Base-by-base conservation (phyloP, 345 rosid genomes). In the Zanthoxylum bungeanum region DNA sequence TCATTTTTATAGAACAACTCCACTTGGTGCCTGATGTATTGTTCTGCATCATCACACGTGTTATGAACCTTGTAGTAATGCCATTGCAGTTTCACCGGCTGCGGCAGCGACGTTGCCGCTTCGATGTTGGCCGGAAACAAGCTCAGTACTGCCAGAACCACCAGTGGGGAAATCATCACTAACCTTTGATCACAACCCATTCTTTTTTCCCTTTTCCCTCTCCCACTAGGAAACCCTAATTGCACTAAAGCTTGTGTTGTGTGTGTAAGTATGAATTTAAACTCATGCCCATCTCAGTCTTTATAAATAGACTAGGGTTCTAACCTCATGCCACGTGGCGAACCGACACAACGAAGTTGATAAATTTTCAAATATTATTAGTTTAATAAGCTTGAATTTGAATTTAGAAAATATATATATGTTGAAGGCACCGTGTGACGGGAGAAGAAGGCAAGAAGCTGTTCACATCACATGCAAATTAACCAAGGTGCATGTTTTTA, bases 1-100 rank as follows among this genome's bases (percentile, higher is more conserved):
- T 87, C 98, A 0, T 55, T 6, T 22, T 79, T n/a, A 74, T 82
- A 88, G 52, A 71, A 53, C 34, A 0, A 0, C 46, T 69, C 55
- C 6, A 90, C 87, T 78, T 90, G 86, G 53, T 81, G 79, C 74
- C 65, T 85, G 3, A 90, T 66, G 59, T 60, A 86, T 39, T 16
- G 73, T 77, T 92, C 96, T 0, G 90, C 94, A 4, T 89, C 64
- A 2, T 30, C 68, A 63, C 98, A 93, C 0, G 75, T 79, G 33
- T 84, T 88, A 19, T 75, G 46, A 25, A 56, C 58, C 81, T 56
- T 70, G 74, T 93, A 93, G 74, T 77, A 89, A 68, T 87, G 92
- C 91, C 89, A 85, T 64, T 24, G 51, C 71, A 90, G 66, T 60
- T 80, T 85, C 77, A 78, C 75, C 68, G 84, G 76, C 5, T 79